Percentiles rank a stretch among this genome's conserved stretches.
Conservation (phyloP, 1,284 basidiomycete species). For the Hymenochaete sp. region DNA sequence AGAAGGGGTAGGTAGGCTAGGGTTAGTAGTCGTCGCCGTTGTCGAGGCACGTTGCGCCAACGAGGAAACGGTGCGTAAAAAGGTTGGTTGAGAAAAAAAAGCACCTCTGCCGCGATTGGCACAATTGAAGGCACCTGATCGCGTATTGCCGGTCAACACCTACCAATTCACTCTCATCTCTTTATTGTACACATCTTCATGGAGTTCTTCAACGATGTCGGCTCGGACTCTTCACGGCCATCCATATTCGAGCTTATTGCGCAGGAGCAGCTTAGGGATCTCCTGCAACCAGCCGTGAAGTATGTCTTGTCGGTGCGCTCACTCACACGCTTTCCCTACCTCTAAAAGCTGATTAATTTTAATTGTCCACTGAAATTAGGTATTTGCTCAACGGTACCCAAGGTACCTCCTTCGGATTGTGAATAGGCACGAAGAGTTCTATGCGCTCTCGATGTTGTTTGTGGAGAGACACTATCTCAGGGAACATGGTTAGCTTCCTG, state of each 20-base stretch:
- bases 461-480: slow-evolving; percentile 89
- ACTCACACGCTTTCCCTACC: background rate
- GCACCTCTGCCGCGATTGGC: too few species aligned
- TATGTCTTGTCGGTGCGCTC: slow-evolving; percentile 81
- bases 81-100: too few species aligned
- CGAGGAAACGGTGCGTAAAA: too few species aligned
- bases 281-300: slow-evolving; percentile 91
- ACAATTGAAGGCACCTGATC: too few species aligned
- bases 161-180: background rate
- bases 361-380: slow-evolving; percentile 54
- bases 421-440: slow-evolving; percentile 95
- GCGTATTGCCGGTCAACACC: background rate
- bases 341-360: background rate
- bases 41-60: too few species aligned
- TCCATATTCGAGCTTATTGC: slow-evolving; percentile 94
- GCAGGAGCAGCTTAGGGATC: slow-evolving; percentile 87
- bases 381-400: slow-evolving; percentile 93
- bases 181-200: slow-evolving; percentile 31
- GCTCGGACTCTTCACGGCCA: slow-evolving; percentile 69
- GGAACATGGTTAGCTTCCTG: slow-evolving; percentile 56
- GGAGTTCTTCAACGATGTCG: slow-evolving; percentile 75
- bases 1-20: background rate
- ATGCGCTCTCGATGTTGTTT: slow-evolving; percentile 79
- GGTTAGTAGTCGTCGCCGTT: too few species aligned
- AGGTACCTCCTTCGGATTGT: slow-evolving; percentile 87